Evolutionary conservation across 805 yeast genomes (phyloP).

Genomic region (Tetrapisispora phaffii): DNA sequence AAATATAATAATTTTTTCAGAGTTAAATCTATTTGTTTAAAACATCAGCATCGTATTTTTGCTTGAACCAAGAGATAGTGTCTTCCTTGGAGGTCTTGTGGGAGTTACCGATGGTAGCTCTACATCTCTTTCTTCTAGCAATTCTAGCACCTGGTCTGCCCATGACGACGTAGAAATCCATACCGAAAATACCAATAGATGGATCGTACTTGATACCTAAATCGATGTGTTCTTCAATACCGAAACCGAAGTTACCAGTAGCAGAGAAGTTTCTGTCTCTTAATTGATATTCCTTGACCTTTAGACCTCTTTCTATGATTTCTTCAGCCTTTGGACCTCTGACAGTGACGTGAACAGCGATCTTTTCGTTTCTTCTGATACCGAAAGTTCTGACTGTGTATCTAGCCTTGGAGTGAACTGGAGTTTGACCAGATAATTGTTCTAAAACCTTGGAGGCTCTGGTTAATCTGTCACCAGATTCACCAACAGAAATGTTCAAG

Average conservation of each 20-base stretch:
- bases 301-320: conserved; percentile 98
- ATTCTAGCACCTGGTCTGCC: conserved; percentile 99
- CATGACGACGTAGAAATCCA: conserved; percentile 98
- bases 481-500: conserved; percentile 99
- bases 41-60: conserved; percentile 98
- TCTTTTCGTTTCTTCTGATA: conserved; percentile 99
- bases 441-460: conserved; percentile 99
- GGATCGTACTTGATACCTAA: conserved; percentile 99
- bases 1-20: background rate
- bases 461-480: conserved; percentile 99
- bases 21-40: conserved; percentile 51
- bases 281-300: conserved; percentile 99
- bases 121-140: conserved; percentile 95
- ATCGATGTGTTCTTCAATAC: conserved; percentile 98
- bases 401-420: conserved; percentile 99
- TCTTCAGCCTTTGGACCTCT: conserved; percentile 99
- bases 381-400: conserved; percentile 99
- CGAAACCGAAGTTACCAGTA: conserved; percentile 99
- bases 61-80: conserved; percentile 97
- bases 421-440: conserved; percentile 99
- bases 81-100: conserved; percentile 92
- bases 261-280: conserved; percentile 89
- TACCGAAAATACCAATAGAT: conserved; percentile 98
- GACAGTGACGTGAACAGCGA: conserved; percentile 97
- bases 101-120: conserved; percentile 77